phyloP scores from a whole-genome alignment of 257 asterid genomes.

The Gardenia jasminoides region DNA sequence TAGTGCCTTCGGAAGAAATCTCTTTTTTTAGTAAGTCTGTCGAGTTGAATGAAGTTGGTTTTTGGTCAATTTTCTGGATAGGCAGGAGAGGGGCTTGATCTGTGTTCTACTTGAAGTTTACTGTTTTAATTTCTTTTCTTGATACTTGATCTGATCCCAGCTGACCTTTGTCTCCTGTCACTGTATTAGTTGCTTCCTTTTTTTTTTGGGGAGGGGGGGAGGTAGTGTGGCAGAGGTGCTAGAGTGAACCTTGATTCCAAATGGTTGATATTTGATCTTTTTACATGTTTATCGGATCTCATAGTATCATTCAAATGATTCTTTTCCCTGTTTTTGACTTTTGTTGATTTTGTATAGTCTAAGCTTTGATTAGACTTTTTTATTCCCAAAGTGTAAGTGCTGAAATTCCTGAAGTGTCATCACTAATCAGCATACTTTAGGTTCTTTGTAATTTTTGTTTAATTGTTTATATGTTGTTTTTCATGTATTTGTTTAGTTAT shows the following conservation, averaged over 20 bases:
- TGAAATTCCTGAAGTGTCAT: background rate
- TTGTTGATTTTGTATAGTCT: background rate
- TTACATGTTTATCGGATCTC: background rate
- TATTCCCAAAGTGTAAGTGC: background rate
- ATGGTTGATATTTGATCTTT: conserved; percentile 11
- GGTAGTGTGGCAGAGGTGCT: background rate
- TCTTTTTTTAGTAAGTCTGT: conserved; percentile 3
- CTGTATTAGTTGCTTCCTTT: background rate
- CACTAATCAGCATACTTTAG: background rate
- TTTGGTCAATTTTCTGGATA: background rate
- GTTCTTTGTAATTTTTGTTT: background rate
- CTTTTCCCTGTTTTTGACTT: background rate
- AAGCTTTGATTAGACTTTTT: background rate
- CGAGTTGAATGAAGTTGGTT: background rate
- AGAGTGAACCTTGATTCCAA: conserved; percentile 2
- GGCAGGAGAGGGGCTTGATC: background rate
- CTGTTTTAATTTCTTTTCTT: background rate
- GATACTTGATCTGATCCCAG: conserved; percentile 14
- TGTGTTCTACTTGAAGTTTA: background rate
- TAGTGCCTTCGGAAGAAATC: background rate
- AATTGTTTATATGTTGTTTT: background rate
- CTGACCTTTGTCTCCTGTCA: background rate
- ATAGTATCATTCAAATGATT: background rate
- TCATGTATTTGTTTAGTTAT: background rate
- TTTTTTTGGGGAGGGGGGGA: background rate